Base-by-base conservation (phyloP, 2,329 filamentous ascomycete genomes). In the Ceratocystis albifundus region DNA sequence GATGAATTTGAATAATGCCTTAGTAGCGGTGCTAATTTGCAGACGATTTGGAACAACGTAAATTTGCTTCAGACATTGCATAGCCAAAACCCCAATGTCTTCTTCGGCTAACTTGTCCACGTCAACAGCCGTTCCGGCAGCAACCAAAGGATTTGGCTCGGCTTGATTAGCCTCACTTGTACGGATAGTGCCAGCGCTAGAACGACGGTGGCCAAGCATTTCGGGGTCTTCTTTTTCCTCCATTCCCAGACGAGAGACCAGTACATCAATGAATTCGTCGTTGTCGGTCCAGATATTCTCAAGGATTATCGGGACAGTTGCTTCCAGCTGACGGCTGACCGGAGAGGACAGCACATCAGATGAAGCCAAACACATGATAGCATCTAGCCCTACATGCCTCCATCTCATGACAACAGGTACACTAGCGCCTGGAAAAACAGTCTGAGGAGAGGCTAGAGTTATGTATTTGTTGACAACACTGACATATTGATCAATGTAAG, bases 61-160 rank as follows among this genome's bases (percentile, higher is more conserved):
- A 61, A 96, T 89, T 71, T 88, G 86, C 75, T 93, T 89, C 66
- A 99, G 78, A 73, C 91, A 95, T 71, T 91, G 87, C 71, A 96
- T 80, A 3, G 94, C 93, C 69, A 95, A 79, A 6, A 95, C 80
- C 32, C 89, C 89, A 17, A 91, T 90, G 72, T 95, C 89, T 76
- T 96, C 87, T 75, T 97, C 92, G 1, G 90, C 92, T 68, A 94
- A 78, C 74, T 88, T 90, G 75, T 97, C 94, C 30, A 90, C 90
- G 73, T 96, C 93, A 28, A 87, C 87, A 0, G 89, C 88, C 0
- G 90, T 90, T 65, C 88, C 89, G 0, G 88, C 84, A n/a, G 90
- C 83, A 28, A 89, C 88, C 55, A 88, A 82, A 4, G 82, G 82
- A 69, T 88, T 88, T 4, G 85, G 82, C 53, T 86, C 84, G 62